Base-by-base conservation (phyloP, 768 basidiomycete species). In the Phanerochaete sordida region DNA sequence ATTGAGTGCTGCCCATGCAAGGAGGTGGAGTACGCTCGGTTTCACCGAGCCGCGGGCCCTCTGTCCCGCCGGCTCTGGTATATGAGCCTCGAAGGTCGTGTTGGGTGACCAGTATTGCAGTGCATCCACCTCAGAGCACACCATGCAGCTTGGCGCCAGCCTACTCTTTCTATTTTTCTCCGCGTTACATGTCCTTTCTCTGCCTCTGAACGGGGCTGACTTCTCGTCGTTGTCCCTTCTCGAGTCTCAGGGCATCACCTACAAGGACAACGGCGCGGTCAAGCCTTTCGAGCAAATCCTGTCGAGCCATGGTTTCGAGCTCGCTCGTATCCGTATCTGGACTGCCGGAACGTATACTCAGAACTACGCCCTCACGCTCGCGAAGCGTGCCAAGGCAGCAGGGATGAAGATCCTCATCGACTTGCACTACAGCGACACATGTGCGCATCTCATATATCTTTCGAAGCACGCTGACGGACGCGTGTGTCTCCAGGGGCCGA, bases 361-460 rank as follows among this genome's bases (percentile, higher is more conserved):
- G 56, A 71, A 66, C 37, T 84, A 84, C 63, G 84, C 77, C 0
- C 73, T 87, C 24, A 75, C 76, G 0, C 70, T 86, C 43, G 84
- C 79, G 5, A 84, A 84, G 70, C 74, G 85, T 11, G 79, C 82
- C 47, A 77, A 74, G 45, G 82, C 81, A 12, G 83, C 81, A 12
- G 84, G 84, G 12, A 78, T 86, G 81, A 73, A 74, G 12, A 65
- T 87, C 15, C 67, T 80, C 44, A 73, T 87, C 11, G 84, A 87
- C 64, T 68, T 86, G 48, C 85, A 87, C 63, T 86, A 80, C 67
- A 85, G 84, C 66, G 85, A 87, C 65, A 85, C 81, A n/a, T 83
- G 83, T 84, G 61, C 28, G 78, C 73, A 37, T 30, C 31, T 19
- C 16, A 19, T 26, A 26, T 48, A 48, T 5, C 11, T 23, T 23